Base-by-base conservation (phyloP, 495 filamentous ascomycete species). In the Penicillium steckii region DNA sequence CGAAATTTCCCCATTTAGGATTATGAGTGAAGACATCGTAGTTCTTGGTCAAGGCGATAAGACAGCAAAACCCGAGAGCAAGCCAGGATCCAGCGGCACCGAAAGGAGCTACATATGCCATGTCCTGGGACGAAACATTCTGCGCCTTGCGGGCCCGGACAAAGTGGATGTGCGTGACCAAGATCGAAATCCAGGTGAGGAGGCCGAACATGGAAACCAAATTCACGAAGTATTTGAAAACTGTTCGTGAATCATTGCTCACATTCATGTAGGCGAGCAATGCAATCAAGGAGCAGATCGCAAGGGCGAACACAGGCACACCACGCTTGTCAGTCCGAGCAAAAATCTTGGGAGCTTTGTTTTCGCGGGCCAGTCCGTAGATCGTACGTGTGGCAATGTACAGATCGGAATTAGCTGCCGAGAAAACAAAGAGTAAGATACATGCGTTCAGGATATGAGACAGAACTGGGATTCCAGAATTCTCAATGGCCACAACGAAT, bases 141-240 rank as follows among this genome's bases (percentile, higher is more conserved):
- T 95, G 91, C 2, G 83, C 91, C 41, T 77, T 77, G 49, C 90
- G 86, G 0, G 85, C 91, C 0, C 78, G 75, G 22, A 91, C 78
- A 61, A 95, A 95, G 68, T 67, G 86, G 60, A 95, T 87, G 69
- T 95, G 90, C 1, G 86, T 85, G 44, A 93, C 78, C 1, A 95
- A 78, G 48, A 95, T 86, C 1, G 88, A 91, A 50, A 94, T 85
- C 89, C 90, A 91, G 53, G 87, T 91, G 21, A 96, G 63, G 7
- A 91, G 76, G 38, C 88, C 88, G 62, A 90, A 89, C 58, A 92
- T 87, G 27, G 86, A 89, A 26, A 85, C 85, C 25, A 96, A 76
- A 63, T 92, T 90, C 54, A 94, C 86, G 53, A 96, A 94, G 77
- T 93, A 94, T 19, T 72, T 77, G 67, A 95, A 95, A 3, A 95